Conservation (phyloP, 2,329 filamentous ascomycete genomes). For the Fusarium sp. region DNA sequence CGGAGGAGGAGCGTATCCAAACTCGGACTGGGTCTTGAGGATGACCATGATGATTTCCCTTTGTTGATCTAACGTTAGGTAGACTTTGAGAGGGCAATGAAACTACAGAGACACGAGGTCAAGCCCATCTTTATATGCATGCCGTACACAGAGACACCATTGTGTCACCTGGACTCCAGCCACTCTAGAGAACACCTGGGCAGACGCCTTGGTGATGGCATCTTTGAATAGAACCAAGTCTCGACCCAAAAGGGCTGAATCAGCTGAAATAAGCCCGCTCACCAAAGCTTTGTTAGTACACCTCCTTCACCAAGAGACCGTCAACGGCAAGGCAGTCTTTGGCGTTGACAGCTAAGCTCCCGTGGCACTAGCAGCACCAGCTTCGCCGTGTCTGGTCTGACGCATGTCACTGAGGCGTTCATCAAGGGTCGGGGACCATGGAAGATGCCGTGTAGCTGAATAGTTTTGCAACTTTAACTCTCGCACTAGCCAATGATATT, state of each 20-base stretch:
- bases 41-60: conserved; percentile 47
- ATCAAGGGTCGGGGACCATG: not conserved
- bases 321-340: not conserved
- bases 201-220: not conserved
- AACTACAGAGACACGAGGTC: not conserved
- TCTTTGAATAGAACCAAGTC: not conserved
- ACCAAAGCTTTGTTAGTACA: not conserved
- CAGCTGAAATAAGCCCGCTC: conserved; percentile 1
- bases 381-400: not conserved
- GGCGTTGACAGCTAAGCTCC: not conserved
- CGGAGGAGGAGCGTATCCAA: conserved; percentile 60
- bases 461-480: conserved; percentile 9
- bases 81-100: too few species aligned
- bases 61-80: not conserved
- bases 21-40: conserved; percentile 52
- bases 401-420: not conserved
- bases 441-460: conserved; percentile 1
- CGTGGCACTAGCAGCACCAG: not conserved
- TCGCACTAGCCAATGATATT: conserved; percentile 20
- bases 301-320: not conserved
- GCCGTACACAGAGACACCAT: not conserved
- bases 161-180: not conserved
- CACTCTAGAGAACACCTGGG: not conserved
- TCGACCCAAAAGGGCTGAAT: not conserved
- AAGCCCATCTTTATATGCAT: not conserved